These are phyloP conservation scores for Setaria italica DNA, from an alignment of 202 grass and related monocot genomes.

Conservation along the genomic window DNA sequence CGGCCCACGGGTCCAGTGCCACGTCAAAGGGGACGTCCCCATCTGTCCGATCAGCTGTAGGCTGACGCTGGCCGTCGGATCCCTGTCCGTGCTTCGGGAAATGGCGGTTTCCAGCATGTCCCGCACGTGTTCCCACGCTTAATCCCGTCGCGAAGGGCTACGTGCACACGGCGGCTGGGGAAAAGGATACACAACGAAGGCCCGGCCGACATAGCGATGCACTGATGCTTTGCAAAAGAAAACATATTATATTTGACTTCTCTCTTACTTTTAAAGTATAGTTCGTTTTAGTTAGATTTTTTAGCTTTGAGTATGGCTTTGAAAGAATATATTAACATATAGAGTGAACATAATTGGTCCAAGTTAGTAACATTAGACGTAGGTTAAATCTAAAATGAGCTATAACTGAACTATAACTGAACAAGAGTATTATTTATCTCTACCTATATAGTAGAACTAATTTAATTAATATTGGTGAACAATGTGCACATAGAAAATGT, in stretches of 20 bases:
- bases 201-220: background rate
- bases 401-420: no score
- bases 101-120: background rate
- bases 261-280: no score
- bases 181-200: background rate
- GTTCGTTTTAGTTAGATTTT: no score
- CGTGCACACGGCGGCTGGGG: background rate
- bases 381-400: no score
- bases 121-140: background rate
- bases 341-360: no score
- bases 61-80: background rate
- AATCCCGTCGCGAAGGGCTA: background rate
- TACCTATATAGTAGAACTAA: background rate
- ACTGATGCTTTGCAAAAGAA: background rate
- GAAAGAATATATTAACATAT: no score
- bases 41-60: background rate
- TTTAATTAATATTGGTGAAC: background rate
- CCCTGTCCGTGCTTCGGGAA: background rate
- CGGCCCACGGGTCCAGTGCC: background rate
- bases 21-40: conserved; percentile 38
- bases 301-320: no score
- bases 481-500: background rate
- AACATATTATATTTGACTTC: no score
- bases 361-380: no score
- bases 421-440: no score